phyloP scores from a whole-genome alignment of 495 filamentous ascomycete species.

The Penicillium macrosclerotiorum region DNA sequence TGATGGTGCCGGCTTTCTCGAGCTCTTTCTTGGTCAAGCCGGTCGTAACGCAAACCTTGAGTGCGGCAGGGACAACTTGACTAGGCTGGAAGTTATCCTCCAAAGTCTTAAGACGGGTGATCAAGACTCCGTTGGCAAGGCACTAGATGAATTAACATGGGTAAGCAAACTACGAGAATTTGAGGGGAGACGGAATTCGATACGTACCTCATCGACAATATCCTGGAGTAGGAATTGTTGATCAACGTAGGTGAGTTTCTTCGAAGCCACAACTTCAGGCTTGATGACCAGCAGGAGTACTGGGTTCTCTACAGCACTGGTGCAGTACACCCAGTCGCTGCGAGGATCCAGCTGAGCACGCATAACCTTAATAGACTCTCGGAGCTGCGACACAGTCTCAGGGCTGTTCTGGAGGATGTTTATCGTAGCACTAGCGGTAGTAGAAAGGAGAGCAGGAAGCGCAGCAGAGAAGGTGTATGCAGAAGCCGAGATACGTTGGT shows the following conservation, averaged over 20 bases:
- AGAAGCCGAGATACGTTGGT: constrained; percentile 86
- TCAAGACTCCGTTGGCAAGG: constrained; percentile 80
- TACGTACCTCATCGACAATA: constrained; percentile 83
- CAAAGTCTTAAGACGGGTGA: constrained; percentile 78
- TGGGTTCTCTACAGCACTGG: constrained; percentile 80
- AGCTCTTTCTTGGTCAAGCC: constrained; percentile 91
- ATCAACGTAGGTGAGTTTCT: constrained; percentile 64
- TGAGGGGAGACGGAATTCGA: not conserved
- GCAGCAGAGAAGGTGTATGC: constrained; percentile 96
- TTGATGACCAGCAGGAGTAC: constrained; percentile 83
- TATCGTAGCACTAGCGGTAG: constrained; percentile 88
- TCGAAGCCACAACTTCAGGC: constrained; percentile 72
- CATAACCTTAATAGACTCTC: constrained; percentile 81
- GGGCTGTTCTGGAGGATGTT: constrained; percentile 80
- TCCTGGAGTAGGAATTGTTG: constrained; percentile 88
- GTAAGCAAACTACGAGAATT: constrained; percentile 5
- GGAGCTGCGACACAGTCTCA: constrained; percentile 68
- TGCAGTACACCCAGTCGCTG: constrained; percentile 89
- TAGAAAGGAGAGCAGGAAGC: constrained; percentile 87
- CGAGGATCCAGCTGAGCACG: constrained; percentile 84
- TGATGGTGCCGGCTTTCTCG: constrained; percentile 83
- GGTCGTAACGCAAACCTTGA: constrained; percentile 87
- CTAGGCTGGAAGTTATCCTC: constrained; percentile 63
- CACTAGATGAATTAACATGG: constrained; percentile 39
- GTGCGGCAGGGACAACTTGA: constrained; percentile 65